Evolutionary conservation across 805 yeast genomes (phyloP).

Genomic region (Metschnikowia aberdeeniae): DNA sequence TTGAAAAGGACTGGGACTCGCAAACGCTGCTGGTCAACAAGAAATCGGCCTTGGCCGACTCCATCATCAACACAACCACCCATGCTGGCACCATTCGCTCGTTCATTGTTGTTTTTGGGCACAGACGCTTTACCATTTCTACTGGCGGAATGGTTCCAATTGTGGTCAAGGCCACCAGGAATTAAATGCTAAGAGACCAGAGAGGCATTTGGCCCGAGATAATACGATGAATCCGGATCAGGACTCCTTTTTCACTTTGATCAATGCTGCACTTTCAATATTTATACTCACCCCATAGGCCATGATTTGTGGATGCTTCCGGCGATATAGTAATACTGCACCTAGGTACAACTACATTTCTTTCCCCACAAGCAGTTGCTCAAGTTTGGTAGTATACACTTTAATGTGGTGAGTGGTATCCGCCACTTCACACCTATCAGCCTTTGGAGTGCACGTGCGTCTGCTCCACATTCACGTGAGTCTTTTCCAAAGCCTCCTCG

Average conservation of each 20-base stretch:
- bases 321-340: too few species aligned
- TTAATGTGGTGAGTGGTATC: too few species aligned
- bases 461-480: conserved; percentile 6
- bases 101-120: conserved; percentile 47
- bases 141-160: conserved; percentile 66
- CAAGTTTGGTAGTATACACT: too few species aligned
- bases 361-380: too few species aligned
- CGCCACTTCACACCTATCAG: too few species aligned
- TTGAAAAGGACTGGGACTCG: conserved; percentile 22
- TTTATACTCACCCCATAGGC: too few species aligned
- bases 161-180: conserved; percentile 44
- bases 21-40: conserved; percentile 14
- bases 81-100: conserved; percentile 60
- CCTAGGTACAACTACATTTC: too few species aligned
- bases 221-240: too few species aligned
- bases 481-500: conserved; percentile 10
- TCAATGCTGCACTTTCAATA: too few species aligned
- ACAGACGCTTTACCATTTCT: conserved; percentile 54
- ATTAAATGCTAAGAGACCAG: not conserved
- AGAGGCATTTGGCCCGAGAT: too few species aligned
- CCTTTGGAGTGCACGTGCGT: not conserved
- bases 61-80: conserved; percentile 47
- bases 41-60: conserved; percentile 20
- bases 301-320: too few species aligned
- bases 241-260: too few species aligned